Percentiles rank a stretch among this genome's conserved stretches.
Conservation (phyloP, 176 grass and related monocot genomes). For the Musa beccarii region DNA sequence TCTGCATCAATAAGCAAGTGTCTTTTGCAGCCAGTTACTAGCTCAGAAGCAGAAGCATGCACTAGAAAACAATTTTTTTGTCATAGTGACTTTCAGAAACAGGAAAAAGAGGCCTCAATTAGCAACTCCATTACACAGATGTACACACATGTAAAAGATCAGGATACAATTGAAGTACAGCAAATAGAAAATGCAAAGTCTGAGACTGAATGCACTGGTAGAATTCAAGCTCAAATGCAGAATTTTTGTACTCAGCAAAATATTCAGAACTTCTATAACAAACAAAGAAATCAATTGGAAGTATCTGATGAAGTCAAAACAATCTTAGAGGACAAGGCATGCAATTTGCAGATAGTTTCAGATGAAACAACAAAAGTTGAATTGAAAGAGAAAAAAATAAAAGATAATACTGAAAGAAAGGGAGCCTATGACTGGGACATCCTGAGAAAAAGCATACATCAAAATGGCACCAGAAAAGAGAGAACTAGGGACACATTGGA, state of each 20-base stretch:
- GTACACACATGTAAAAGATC: slow-evolving; percentile 18
- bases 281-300: slow-evolving; percentile 18
- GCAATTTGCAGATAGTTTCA: slow-evolving; percentile 25
- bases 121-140: neutral
- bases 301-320: slow-evolving; percentile 17
- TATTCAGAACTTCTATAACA: slow-evolving; percentile 23
- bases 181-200: slow-evolving; percentile 9
- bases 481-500: slow-evolving; percentile 47
- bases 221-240: slow-evolving; percentile 16
- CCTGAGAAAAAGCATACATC: slow-evolving; percentile 32
- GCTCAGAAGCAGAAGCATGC: slow-evolving; percentile 21
- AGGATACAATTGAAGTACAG: slow-evolving; percentile 14
- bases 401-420: slow-evolving; percentile 27
- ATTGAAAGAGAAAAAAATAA: slow-evolving; percentile 38
- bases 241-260: slow-evolving; percentile 19
- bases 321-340: slow-evolving; percentile 26
- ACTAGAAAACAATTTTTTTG: slow-evolving; percentile 15
- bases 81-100: slow-evolving; percentile 9
- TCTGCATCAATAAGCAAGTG: slow-evolving; percentile 30
- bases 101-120: slow-evolving; percentile 22
- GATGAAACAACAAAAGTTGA: slow-evolving; percentile 21
- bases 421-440: slow-evolving; percentile 73
- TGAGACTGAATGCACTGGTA: slow-evolving; percentile 10
- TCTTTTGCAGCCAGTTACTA: slow-evolving; percentile 24
- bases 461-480: slow-evolving; percentile 34